Conservation (phyloP, 352 stramenopile genomes). For the Thraustotheca clavata region DNA sequence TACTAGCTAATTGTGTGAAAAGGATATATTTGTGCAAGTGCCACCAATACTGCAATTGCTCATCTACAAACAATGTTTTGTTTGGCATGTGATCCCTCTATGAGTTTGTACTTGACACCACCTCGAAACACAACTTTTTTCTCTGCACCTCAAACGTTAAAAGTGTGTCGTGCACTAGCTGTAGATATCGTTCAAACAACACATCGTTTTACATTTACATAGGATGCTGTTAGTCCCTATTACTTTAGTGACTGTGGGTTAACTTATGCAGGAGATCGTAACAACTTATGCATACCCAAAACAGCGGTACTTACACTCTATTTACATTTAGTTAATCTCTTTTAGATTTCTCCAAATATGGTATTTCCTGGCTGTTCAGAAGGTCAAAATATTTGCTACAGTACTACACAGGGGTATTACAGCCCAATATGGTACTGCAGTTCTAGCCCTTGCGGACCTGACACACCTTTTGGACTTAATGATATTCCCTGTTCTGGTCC, state of each 20-base stretch:
- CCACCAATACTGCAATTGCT: neutral
- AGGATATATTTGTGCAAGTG: neutral
- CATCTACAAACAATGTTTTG: neutral
- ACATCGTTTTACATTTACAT: neutral
- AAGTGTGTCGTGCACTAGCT: slow-evolving; percentile 53
- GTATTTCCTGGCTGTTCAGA: slow-evolving; percentile 52
- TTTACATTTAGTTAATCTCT: neutral
- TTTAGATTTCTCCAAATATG: slow-evolving; percentile 30
- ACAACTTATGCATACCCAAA: slow-evolving; percentile 50
- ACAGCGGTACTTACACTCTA: slow-evolving; percentile 29
- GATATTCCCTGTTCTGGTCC: slow-evolving; percentile 42
- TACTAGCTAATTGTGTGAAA: neutral
- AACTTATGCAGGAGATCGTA: slow-evolving; percentile 41
- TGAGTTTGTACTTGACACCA: slow-evolving; percentile 31
- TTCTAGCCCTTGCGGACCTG: slow-evolving; percentile 30
- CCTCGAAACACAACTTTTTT: slow-evolving; percentile 54
- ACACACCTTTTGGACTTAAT: slow-evolving; percentile 39
- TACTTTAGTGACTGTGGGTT: slow-evolving; percentile 60
- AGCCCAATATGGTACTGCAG: slow-evolving; percentile 45
- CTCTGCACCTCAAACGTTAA: slow-evolving; percentile 38
- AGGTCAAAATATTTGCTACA: slow-evolving; percentile 45
- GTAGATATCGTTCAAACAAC: slow-evolving; percentile 26
- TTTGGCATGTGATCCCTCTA: slow-evolving; percentile 34
- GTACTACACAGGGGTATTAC: slow-evolving; percentile 24
- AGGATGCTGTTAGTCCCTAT: slow-evolving; percentile 20